phyloP scores from a whole-genome alignment of 768 basidiomycete species.

The Amanita molliuscula region DNA sequence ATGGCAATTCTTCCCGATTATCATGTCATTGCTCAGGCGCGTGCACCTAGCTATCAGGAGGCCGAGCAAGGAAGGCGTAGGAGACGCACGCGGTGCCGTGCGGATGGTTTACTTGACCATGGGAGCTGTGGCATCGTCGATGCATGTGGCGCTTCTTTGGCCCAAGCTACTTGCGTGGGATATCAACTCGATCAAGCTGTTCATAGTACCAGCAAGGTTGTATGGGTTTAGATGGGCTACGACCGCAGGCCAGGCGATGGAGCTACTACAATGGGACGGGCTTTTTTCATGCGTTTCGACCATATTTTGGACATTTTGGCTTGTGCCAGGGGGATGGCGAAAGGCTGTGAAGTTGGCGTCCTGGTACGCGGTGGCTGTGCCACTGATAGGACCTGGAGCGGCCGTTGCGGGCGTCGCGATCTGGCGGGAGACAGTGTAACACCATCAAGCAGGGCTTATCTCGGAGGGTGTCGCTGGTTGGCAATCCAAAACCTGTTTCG shows the following conservation, averaged over 20 bases:
- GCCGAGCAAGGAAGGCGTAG: slow-evolving; percentile 19
- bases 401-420: slow-evolving; percentile 35
- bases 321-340: slow-evolving; percentile 18
- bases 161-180: slow-evolving; percentile 18
- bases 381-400: slow-evolving; percentile 40
- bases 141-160: slow-evolving; percentile 31
- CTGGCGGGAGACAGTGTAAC: slow-evolving; percentile 32
- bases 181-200: slow-evolving; percentile 17
- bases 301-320: slow-evolving; percentile 40
- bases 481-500: too few relatives aligned
- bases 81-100: background rate
- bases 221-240: slow-evolving; percentile 7
- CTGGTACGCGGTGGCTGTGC: slow-evolving; percentile 34
- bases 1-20: slow-evolving; percentile 47
- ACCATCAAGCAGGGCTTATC: background rate
- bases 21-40: slow-evolving; percentile 28
- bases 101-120: slow-evolving; percentile 22
- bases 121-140: slow-evolving; percentile 32
- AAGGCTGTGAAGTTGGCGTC: background rate
- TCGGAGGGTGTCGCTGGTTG: too few relatives aligned
- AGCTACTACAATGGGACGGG: slow-evolving; percentile 45
- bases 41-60: slow-evolving; percentile 30
- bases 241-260: slow-evolving; percentile 19
- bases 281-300: slow-evolving; percentile 27
- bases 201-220: slow-evolving; percentile 25